Evolutionary conservation across 805 yeast species (phyloP), one percentile per base, ranked within the genome.

Genomic region (Brettanomyces custersianus): DNA sequence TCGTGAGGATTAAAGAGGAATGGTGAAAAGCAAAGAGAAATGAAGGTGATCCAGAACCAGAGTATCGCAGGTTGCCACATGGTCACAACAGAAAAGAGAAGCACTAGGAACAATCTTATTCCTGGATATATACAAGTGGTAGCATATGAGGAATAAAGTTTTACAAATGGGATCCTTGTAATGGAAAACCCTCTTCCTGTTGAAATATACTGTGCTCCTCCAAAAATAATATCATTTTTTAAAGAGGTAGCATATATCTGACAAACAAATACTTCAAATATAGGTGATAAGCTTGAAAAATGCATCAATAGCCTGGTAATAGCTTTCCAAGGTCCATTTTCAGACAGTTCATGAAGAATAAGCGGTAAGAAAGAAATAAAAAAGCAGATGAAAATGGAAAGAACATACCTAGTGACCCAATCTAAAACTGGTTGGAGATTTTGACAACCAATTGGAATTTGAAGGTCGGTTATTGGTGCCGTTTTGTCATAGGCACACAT

Each of bases 131-230:
- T 79, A 1, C 95, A 80, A 4, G 77, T 70, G 4, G 71, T 63
- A 1, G 88, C 81, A 63, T 84, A 90, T 27, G 81, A 71, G 0
- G 94, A 72, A 56, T 80, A 90, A 21, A 90, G 62, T 3, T 68
- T 65, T 15, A 78, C 62, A 56, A 90, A 90, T 5, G 84, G 75
- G 20, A 75, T 60, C 48, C 97, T 71, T 3, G 87, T 71, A 16
- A 86, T 85, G 2, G 97, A 95, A 65, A 88, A 83, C 1, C 95
- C 95, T 60, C 97, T 66, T 2, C 97, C 97, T 2, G 96, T 86
- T 9, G 95, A 78, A 43, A 90, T 81, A 52, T 90, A 90, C 37
- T 77, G 70, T 1, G 97, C 97, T 32, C 95, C 95, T 4, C 97
- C 97, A 60, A 82, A 80, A 1, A 87, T 70, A 34, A 90, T 65